Base-by-base conservation (phyloP, 129 eudicot species). In the Artemisia annua region DNA sequence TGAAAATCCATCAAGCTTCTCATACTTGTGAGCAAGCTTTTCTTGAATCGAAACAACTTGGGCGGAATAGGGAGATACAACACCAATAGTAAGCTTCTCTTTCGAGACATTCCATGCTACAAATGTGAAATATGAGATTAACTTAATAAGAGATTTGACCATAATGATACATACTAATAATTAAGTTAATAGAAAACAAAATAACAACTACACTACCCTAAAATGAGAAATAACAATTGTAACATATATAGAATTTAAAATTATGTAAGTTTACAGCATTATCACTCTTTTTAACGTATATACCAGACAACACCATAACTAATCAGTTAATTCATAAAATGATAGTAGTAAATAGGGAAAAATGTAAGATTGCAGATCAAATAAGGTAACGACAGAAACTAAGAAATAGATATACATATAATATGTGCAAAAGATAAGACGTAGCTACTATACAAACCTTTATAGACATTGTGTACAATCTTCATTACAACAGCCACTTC, bases 11-110 rank as follows among this genome's bases (percentile, higher is more conserved):
- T 69, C 74, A 13, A 60, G 2, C 13, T 91, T 55, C 43, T 84
- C 89, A 46, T 71, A 85, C 67, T 78, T 85, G 10, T 39, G 56
- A 39, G 80, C 78, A 30, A 91, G 75, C 65, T 79, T 86, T 24
- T 80, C 84, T 57, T 76, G 77, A 7, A 91, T 88, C 0, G 88
- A 81, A n/a, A 57, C 73, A 63, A 86, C 97, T 81, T 91, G 97
- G 19, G 92, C 97, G 12, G 86, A 84, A 74, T 88, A 88, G 14
- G 97, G 96, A 44, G 97, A 91, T 39, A 88, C 79, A 50, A 91
- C 85, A 13, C 97, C 92, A 19, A 91, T 63, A 30, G 69, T 84
- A 17, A 91, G 66, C 65, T 76, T 84, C 70, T 69, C 58, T 32
- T 59, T 73, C 4, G 83, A 80, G 54, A 46, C n/a, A 0, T 15